These are phyloP conservation scores for Metschnikowia baotianmanensis DNA, from an alignment of 805 yeast species.

Conservation along the genomic window DNA sequence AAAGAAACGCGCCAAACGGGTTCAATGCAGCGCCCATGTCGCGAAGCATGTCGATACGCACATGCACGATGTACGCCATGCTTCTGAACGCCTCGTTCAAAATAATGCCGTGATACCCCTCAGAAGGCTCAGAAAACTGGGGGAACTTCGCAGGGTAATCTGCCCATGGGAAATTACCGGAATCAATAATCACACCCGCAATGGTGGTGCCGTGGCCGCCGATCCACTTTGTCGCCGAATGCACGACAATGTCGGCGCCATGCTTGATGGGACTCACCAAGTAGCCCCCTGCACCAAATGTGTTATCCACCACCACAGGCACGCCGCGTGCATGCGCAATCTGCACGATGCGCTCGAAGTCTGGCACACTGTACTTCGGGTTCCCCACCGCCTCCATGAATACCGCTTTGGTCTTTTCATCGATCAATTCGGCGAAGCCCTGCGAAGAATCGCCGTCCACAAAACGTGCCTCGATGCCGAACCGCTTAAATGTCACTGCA, in stretches of 20 bases:
- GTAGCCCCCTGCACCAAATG: conserved; percentile 96
- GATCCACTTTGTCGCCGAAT: conserved; percentile 97
- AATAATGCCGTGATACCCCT: conserved; percentile 88
- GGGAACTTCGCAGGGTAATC: conserved; percentile 86
- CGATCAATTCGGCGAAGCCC: conserved; percentile 70
- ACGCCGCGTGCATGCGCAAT: conserved; percentile 84
- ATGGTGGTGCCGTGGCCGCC: conserved; percentile 97
- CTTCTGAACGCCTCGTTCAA: conserved; percentile 80
- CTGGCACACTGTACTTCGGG: conserved; percentile 91
- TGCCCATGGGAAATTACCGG: conserved; percentile 91
- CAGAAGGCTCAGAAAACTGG: conserved; percentile 85
- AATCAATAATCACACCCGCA: conserved; percentile 87
- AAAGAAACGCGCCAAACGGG: conserved; percentile 85
- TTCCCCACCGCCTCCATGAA: conserved; percentile 90
- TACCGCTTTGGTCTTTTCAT: conserved; percentile 83
- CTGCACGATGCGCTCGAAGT: conserved; percentile 70
- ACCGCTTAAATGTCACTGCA: conserved; percentile 84
- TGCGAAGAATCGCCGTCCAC: conserved; percentile 80
- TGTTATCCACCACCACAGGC: conserved; percentile 91
- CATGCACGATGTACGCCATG: conserved; percentile 74
- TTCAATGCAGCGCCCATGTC: conserved; percentile 88
- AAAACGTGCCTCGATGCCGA: conserved; percentile 83
- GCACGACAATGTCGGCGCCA: conserved; percentile 90
- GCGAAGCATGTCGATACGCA: conserved; percentile 81
- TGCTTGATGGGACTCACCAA: conserved; percentile 78